phyloP scores from a whole-genome alignment of 495 filamentous ascomycete species.

The Xylaria scruposa region DNA sequence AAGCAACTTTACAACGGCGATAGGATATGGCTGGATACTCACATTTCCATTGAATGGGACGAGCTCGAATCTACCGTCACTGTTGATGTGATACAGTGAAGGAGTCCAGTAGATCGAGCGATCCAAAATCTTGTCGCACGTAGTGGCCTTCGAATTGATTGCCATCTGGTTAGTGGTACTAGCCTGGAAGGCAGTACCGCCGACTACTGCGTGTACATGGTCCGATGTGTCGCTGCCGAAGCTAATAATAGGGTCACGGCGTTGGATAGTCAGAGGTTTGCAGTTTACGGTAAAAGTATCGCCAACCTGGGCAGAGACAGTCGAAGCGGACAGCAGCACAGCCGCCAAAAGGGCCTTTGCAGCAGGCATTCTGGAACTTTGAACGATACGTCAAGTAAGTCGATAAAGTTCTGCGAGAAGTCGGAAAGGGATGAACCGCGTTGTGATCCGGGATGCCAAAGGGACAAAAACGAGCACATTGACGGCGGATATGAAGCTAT shows the following conservation, averaged over 20 bases:
- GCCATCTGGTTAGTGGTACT: conserved; percentile 22
- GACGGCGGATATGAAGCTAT: neutral
- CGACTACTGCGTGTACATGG: conserved; percentile 24
- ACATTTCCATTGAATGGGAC: conserved; percentile 22
- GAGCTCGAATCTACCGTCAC: conserved; percentile 14
- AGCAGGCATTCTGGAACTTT: conserved; percentile 6
- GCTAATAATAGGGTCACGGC: conserved; percentile 21
- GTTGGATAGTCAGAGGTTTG: conserved; percentile 15
- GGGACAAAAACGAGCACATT: neutral
- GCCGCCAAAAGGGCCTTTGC: conserved; percentile 18
- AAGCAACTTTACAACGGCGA: neutral
- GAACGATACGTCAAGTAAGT: neutral
- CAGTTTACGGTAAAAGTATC: conserved; percentile 29
- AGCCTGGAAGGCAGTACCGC: conserved; percentile 20
- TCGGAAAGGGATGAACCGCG: neutral
- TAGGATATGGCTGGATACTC: conserved; percentile 8
- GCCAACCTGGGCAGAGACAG: conserved; percentile 13
- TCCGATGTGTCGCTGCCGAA: conserved; percentile 19
- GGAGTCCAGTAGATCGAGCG: conserved; percentile 24
- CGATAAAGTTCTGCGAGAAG: neutral
- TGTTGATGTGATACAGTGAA: conserved; percentile 25
- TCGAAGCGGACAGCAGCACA: conserved; percentile 18
- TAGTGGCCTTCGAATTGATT: conserved; percentile 28
- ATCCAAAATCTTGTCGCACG: conserved; percentile 33
- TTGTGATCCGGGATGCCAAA: neutral